Base-by-base conservation (phyloP, 768 basidiomycete genomes). In the Mycena albidolilacea region DNA sequence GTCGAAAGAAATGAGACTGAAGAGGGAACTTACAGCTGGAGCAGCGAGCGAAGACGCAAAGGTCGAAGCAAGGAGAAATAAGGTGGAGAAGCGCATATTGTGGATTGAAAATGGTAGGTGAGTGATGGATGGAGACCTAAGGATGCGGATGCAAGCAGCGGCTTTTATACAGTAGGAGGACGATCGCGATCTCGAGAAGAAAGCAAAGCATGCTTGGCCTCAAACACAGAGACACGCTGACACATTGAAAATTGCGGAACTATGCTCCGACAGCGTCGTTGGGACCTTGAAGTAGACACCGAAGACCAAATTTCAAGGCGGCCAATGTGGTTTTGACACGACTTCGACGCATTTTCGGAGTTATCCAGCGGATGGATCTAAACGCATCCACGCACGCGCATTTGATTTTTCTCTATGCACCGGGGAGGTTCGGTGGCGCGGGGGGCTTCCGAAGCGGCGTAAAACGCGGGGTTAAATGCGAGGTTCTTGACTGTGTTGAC, bases 1-100 rank as follows among this genome's bases (percentile, higher is more conserved):
- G 23, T 30, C 30, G 30, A 30, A 30, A 30, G 30, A 30, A 70
- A 5, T 23, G 12, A 14, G 15, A 30, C 3, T 2, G 55, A 39
- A 11, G 48, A 38, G 37, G 23, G 46, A 38, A n/a, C 43, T n/a
- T 48, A 67, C 71, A 10, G 65, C 21, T 11, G 71, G 65, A 10
- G 58, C 52, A 15, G 65, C 65, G 37, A 72, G 71, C 19, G 71
- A 57, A 19, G 71, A 55, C 30, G 71, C 65, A 55, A 72, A 46
- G 41, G 52, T 41, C n/a, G 65, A 72, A 23, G 71, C 60, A 48
- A 67, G 48, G 54, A 72, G 64, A 48, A 57, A 64, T 59, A 71
- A 62, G 52, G 60, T 66, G 59, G 65, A 62, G 54, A 72, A 72
- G 59, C 59, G 71, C 71, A 72, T 72, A 7, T n/a, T 30, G 30